These are phyloP conservation scores for Penicillium brasilianum DNA, from an alignment of 2,329 filamentous ascomycete species.

Conservation along the genomic window DNA sequence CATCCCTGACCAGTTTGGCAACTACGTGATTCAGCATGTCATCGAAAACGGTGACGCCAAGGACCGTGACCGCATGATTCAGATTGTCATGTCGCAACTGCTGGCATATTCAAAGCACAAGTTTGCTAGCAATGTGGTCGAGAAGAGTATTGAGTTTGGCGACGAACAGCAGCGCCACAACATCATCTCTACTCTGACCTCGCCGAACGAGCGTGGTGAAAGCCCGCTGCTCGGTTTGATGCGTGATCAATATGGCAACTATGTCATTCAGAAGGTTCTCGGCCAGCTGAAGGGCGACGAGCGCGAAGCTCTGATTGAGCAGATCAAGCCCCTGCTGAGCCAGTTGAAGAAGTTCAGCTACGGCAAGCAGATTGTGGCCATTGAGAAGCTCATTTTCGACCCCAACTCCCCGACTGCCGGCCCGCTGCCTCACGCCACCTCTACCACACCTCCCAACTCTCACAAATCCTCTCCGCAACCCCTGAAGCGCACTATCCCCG, in stretches of 20 bases:
- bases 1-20: constrained; percentile 87
- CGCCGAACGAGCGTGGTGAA: constrained; percentile 66
- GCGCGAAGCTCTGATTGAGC: constrained; percentile 63
- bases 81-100: constrained; percentile 72
- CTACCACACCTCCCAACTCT: constrained; percentile 46
- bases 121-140: constrained; percentile 95
- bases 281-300: constrained; percentile 65
- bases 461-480: constrained; percentile 48
- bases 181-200: constrained; percentile 69
- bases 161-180: constrained; percentile 69
- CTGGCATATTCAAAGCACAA: constrained; percentile 88
- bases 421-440: constrained; percentile 38
- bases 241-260: constrained; percentile 92
- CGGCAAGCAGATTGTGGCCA: constrained; percentile 69
- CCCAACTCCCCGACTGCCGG: constrained; percentile 32
- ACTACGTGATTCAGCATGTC: constrained; percentile 94
- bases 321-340: constrained; percentile 67
- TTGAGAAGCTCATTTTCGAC: constrained; percentile 62
- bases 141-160: constrained; percentile 82
- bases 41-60: constrained; percentile 76
- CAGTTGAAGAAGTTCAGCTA: constrained; percentile 68
- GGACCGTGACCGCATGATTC: constrained; percentile 74
- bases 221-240: constrained; percentile 77
- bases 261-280: constrained; percentile 90
- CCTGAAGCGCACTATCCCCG: constrained; percentile 39